phyloP scores from a whole-genome alignment of 148 eudicot genomes.

The Tetragonia tetragonoides region DNA sequence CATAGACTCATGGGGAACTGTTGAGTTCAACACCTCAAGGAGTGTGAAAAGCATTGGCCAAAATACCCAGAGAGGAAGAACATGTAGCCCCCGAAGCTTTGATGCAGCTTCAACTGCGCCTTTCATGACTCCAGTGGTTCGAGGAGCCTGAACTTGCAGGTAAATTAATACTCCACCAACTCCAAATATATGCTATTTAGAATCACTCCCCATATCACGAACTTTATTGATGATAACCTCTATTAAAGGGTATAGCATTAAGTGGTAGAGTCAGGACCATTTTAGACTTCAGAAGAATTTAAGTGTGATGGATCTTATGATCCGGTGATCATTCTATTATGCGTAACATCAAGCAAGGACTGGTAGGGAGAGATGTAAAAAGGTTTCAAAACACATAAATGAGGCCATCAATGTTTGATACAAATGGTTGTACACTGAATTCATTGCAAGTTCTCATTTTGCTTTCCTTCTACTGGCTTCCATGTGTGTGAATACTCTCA shows the following conservation, averaged over 20 bases:
- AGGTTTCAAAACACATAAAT: neutral
- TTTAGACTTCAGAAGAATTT: neutral
- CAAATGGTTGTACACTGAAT: too few relatives aligned
- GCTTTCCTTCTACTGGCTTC: too few relatives aligned
- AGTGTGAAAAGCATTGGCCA: conserved; percentile 26
- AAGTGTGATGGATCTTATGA: neutral
- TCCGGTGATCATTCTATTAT: neutral
- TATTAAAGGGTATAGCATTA: too few relatives aligned
- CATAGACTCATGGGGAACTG: conserved; percentile 23
- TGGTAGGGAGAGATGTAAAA: neutral
- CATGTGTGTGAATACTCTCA: too few relatives aligned
- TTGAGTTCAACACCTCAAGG: conserved; percentile 16
- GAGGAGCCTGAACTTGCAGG: conserved; percentile 31
- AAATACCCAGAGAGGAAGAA: conserved; percentile 31
- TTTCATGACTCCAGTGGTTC: conserved; percentile 29
- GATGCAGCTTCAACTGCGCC: conserved; percentile 34
- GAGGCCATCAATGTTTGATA: neutral
- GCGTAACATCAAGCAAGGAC: neutral
- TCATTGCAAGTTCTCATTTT: too few relatives aligned
- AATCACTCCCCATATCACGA: too few relatives aligned
- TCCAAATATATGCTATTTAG: too few relatives aligned
- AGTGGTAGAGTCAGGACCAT: neutral
- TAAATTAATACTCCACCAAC: neutral
- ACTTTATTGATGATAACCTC: neutral
- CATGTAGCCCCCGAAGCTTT: conserved; percentile 33